phyloP scores from a whole-genome alignment of 768 basidiomycete genomes.

The Leccinum fibrillosum region DNA sequence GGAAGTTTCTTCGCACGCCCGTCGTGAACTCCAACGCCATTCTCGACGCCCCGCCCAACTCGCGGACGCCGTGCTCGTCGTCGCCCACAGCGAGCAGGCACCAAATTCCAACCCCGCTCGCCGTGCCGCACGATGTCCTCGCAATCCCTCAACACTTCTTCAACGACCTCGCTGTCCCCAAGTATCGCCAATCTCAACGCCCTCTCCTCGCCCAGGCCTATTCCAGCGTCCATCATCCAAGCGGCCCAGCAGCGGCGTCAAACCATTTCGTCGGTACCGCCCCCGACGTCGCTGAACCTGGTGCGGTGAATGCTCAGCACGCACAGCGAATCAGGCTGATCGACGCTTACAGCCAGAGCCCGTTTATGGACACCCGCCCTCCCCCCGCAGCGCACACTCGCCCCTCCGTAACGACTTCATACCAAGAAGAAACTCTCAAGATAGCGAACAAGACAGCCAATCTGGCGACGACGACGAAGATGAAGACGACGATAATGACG shows the following conservation, averaged over 20 bases:
- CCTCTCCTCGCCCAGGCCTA: conserved; percentile 28
- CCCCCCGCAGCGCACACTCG: conserved; percentile 55
- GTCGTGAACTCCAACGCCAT: conserved; percentile 12
- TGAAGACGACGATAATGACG: conserved; percentile 36
- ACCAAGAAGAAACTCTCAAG: conserved; percentile 47
- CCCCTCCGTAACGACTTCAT: conserved; percentile 66
- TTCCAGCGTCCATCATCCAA: background rate
- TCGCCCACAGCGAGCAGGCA: conserved; percentile 28
- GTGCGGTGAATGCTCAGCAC: conserved; percentile 21
- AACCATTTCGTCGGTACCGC: conserved; percentile 36
- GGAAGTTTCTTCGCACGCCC: conserved; percentile 24
- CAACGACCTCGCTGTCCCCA: conserved; percentile 31
- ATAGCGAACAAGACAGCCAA: conserved; percentile 47
- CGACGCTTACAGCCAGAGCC: conserved; percentile 39
- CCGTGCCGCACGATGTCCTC: conserved; percentile 23
- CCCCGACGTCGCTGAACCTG: conserved; percentile 40
- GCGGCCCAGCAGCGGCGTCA: conserved; percentile 35
- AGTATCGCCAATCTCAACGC: conserved; percentile 33
- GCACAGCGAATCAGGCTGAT: conserved; percentile 10
- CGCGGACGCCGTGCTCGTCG: conserved; percentile 23
- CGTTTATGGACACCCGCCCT: conserved; percentile 36
- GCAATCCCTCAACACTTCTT: conserved; percentile 31
- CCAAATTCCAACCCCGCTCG: conserved; percentile 15
- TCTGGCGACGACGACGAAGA: conserved; percentile 39
- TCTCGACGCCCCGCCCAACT: conserved; percentile 7